A percentile compares a stretch with the other conserved stretches of the same genome.
Evolutionary conservation across 345 rosid genomes (phyloP).

Genomic region (Gossypium raimondii): DNA sequence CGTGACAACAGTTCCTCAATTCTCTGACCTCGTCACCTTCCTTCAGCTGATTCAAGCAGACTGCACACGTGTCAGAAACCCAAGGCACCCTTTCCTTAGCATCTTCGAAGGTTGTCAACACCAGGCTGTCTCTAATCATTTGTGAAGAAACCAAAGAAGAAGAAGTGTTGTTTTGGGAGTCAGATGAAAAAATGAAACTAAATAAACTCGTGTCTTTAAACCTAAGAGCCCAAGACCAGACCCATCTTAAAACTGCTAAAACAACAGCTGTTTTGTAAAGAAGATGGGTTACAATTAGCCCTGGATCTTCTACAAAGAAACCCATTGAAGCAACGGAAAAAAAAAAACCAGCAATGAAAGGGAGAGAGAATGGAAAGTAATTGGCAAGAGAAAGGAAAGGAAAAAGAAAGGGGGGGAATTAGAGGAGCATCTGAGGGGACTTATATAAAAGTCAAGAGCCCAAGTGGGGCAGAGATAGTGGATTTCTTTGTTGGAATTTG

Average conservation of each 20-base stretch:
- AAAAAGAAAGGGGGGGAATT: conserved; percentile 19
- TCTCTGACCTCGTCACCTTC: conserved; percentile 68
- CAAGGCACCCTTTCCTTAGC: conserved; percentile 32
- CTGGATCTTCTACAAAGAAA: conserved; percentile 61
- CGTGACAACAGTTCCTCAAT: conserved; percentile 82
- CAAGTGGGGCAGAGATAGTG: not conserved
- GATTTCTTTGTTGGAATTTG: conserved; percentile 12
- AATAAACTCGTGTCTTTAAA: conserved; percentile 37
- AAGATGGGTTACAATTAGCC: conserved; percentile 45
- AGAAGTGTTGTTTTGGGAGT: conserved; percentile 8
- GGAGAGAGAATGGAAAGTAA: not conserved
- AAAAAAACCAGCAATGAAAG: not conserved
- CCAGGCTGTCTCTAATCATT: conserved; percentile 51
- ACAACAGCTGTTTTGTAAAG: conserved; percentile 74
- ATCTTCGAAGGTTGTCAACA: conserved; percentile 55
- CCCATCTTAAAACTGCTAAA: conserved; percentile 68
- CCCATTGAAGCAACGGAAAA: conserved; percentile 33
- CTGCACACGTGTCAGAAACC: conserved; percentile 65
- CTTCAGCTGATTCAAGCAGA: conserved; percentile 55
- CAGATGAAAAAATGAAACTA: not conserved
- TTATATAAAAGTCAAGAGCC: conserved; percentile 20
- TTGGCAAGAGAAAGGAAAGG: not conserved
- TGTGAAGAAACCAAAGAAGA: conserved; percentile 35
- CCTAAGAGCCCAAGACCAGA: conserved; percentile 50
- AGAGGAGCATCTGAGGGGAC: not conserved